Conservation (phyloP, 495 filamentous ascomycete species). For the Niebla homalea region DNA sequence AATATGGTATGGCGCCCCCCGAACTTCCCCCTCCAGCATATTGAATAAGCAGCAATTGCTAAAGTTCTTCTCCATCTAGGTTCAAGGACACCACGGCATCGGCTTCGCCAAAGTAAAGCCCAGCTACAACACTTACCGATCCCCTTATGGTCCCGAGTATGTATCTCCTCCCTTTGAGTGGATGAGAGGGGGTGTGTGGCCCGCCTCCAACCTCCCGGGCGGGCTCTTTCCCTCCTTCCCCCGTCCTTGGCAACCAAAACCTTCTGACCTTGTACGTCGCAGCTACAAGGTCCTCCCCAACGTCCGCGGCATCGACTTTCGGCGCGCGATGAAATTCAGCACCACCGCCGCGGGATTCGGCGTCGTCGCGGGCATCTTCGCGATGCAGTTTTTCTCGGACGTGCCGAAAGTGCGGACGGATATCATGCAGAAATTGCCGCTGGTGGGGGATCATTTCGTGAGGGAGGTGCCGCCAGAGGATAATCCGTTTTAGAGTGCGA, state of each 20-base stretch:
- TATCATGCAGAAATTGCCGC: constrained; percentile 32
- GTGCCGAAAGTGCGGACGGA: constrained; percentile 54
- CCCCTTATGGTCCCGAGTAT: constrained; percentile 32
- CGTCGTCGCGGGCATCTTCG: constrained; percentile 45
- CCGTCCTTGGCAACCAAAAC: neutral
- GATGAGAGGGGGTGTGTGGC: too few species aligned
- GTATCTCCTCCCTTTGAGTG: neutral
- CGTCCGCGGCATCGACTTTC: constrained; percentile 37
- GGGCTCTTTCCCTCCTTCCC: neutral
- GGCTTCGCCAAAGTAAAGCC: constrained; percentile 14
- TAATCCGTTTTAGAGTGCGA: constrained; percentile 4
- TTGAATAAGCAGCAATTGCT: too few species aligned
- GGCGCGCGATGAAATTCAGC: constrained; percentile 26
- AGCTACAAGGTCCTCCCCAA: constrained; percentile 41
- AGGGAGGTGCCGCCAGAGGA: constrained; percentile 15
- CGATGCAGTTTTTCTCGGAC: constrained; percentile 60
- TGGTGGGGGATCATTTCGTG: constrained; percentile 17
- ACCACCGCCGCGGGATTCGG: constrained; percentile 43
- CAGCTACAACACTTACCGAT: constrained; percentile 27
- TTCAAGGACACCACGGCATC: constrained; percentile 18
- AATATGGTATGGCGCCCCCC: neutral
- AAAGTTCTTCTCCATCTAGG: neutral
- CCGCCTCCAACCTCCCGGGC: neutral
- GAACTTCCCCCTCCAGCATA: too few species aligned
- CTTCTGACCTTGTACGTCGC: constrained; percentile 3